Evolutionary conservation across 768 basidiomycete species (phyloP).

Genomic region (Arthromyces matolae): DNA sequence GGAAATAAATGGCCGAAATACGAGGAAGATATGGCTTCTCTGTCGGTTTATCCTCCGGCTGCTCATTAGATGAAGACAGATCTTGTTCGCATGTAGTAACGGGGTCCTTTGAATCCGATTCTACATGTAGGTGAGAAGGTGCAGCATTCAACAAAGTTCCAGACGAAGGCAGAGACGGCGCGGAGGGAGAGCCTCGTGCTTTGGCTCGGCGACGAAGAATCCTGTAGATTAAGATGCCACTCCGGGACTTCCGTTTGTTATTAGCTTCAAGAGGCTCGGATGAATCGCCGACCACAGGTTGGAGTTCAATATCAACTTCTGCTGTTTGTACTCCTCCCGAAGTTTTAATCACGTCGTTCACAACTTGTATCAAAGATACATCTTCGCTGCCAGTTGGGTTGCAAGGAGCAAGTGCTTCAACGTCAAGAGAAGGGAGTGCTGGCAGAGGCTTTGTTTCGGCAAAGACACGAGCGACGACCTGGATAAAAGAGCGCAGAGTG

Average conservation of each 20-base stretch:
- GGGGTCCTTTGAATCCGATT: not conserved
- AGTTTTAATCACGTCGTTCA: slow-evolving; percentile 14
- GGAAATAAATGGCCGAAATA: slow-evolving; percentile 25
- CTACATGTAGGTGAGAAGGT: too few relatives aligned
- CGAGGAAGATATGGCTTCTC: slow-evolving; percentile 21
- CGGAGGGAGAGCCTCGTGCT: slow-evolving; percentile 8
- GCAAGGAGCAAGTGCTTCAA: too few relatives aligned
- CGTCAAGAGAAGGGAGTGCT: slow-evolving; percentile 15
- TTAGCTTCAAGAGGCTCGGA: not conserved
- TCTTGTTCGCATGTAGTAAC: slow-evolving; percentile 1
- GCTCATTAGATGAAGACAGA: not conserved
- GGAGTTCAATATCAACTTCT: too few relatives aligned
- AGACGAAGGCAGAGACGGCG: slow-evolving; percentile 4
- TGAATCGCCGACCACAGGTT: not conserved
- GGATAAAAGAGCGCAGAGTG: slow-evolving; percentile 28
- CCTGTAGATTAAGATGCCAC: slow-evolving; percentile 14
- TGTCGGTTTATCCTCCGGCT: slow-evolving; percentile 1
- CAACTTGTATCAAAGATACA: slow-evolving; percentile 10
- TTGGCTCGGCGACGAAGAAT: slow-evolving; percentile 15
- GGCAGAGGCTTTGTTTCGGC: slow-evolving; percentile 19
- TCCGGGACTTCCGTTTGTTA: slow-evolving; percentile 8
- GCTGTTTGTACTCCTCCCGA: slow-evolving; percentile 1
- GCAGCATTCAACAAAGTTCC: slow-evolving; percentile 2
- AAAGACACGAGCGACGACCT: slow-evolving; percentile 24
- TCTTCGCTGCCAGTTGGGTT: not conserved